Evolutionary conservation across 169 alveolate species (phyloP), one percentile per base, ranked within the genome.

Genomic region (Eimeria mitis): DNA sequence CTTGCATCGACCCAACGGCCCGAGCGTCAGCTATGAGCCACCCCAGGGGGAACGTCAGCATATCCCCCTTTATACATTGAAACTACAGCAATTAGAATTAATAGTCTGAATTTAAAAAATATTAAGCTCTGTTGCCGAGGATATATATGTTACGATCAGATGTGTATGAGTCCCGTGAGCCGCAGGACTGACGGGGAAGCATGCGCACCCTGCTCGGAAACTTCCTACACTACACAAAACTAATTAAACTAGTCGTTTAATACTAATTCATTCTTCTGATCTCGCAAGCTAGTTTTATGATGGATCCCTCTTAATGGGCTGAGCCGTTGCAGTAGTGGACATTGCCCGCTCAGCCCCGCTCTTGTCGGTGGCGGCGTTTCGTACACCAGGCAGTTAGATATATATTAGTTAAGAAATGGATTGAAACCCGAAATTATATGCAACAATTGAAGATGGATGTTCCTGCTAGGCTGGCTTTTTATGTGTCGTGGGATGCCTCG

Each of bases 401-500:
- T 37, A 52, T n/a, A 78, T 28, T 28, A 78, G 49, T 23, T 8
- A 52, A 47, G 65, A 47, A 78, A 78, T 44, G 68, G 2, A n/a
- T 14, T 44, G 37, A 78, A 78, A 44, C 40, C 89, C 1, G 7
- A 28, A 6, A 49, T 52, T 4, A 13, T 7, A 13, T 47, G 65
- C 68, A 1, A 2, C 28, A n/a, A 34, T 54, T 31, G 0, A 23
- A 40, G 40, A 85, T 85, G 92, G 92, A 85, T 6, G 52, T 31
- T 31, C 79, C 81, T 61, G 44, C 63, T 28, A 56, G 76, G 28
- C 92, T 85, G 19, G 92, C 92, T 7, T 85, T 61, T 31, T 42
- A 61, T 52, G 92, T 61, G 59, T 85, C 81, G 14, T 85, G 92
- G 92, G 92, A 63, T 31, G 92, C 92, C 37, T 85, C 79, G 25